Conservation (phyloP, 1,139 yeast genomes). For the Blastobotrys apis region DNA sequence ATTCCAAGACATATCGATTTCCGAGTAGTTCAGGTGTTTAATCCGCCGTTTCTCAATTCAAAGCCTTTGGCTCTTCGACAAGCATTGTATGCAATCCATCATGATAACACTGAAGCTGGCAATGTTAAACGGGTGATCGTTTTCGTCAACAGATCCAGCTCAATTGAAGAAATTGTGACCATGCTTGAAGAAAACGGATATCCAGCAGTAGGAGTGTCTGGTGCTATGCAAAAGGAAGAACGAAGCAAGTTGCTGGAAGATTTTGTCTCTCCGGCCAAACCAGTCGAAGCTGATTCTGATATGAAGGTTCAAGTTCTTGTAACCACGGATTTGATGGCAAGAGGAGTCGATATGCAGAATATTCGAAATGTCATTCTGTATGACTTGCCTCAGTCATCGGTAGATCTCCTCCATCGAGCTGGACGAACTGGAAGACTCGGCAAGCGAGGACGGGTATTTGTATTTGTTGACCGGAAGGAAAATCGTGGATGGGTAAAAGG, state of each 20-base stretch:
- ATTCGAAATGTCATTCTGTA: conserved; percentile 77
- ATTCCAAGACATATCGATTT: conserved; percentile 72
- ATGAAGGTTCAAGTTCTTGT: conserved; percentile 55
- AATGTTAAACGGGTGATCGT: conserved; percentile 76
- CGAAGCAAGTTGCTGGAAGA: conserved; percentile 53
- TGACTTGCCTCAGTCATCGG: conserved; percentile 80
- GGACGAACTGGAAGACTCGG: conserved; percentile 96
- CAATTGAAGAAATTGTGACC: conserved; percentile 55
- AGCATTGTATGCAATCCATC: conserved; percentile 76
- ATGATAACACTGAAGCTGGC: conserved; percentile 78
- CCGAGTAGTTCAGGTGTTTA: conserved; percentile 67
- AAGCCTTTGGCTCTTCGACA: conserved; percentile 83
- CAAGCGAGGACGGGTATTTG: conserved; percentile 79
- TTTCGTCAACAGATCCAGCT: conserved; percentile 73
- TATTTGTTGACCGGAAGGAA: conserved; percentile 65
- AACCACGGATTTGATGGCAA: conserved; percentile 85
- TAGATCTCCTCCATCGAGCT: conserved; percentile 83
- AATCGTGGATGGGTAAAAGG: conserved; percentile 79
- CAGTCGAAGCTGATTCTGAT: conserved; percentile 29
- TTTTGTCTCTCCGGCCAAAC: conserved; percentile 57
- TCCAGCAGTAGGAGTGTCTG: conserved; percentile 59
- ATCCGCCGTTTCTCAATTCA: conserved; percentile 76
- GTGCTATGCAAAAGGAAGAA: conserved; percentile 56
- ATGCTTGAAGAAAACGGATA: conserved; percentile 57
- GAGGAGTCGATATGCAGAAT: conserved; percentile 84